phyloP scores from a whole-genome alignment of 208 protist species.

The Crithidia fasciculata region DNA sequence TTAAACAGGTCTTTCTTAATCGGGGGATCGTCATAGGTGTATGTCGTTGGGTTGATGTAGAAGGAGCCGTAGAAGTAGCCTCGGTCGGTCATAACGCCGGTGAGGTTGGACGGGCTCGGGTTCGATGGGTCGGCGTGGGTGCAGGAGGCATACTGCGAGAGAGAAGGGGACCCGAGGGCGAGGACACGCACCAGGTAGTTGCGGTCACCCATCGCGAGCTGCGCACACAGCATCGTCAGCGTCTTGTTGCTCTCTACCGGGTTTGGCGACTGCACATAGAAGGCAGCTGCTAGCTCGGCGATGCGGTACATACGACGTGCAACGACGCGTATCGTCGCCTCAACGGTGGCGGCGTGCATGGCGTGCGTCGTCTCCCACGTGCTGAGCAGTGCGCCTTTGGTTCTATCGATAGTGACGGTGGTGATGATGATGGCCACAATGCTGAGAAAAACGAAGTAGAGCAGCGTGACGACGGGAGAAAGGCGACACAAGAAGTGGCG shows the following conservation, averaged over 20 bases:
- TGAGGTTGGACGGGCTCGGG: background rate
- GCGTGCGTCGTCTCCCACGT: background rate
- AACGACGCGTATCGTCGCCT: background rate
- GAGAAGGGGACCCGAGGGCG: background rate
- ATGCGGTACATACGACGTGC: background rate
- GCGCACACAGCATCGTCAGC: conserved; percentile 6
- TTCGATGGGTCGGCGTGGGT: background rate
- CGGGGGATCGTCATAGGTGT: conserved; percentile 1
- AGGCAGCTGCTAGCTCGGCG: background rate
- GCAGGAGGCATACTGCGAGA: background rate
- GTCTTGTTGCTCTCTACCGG: conserved; percentile 10
- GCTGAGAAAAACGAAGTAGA: background rate
- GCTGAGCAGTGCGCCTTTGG: background rate
- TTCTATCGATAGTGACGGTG: background rate
- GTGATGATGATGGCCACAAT: background rate
- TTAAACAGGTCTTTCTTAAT: background rate
- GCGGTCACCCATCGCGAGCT: conserved; percentile 5
- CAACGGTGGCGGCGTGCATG: background rate
- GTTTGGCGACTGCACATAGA: background rate
- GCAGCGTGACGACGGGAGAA: background rate
- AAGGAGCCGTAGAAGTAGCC: background rate
- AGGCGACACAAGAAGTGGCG: background rate
- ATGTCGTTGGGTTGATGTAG: conserved; percentile 2
- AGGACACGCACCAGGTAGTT: background rate
- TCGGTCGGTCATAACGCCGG: background rate